Conservation (phyloP, 2,329 filamentous ascomycete species). For the Ciborinia camelliae region DNA sequence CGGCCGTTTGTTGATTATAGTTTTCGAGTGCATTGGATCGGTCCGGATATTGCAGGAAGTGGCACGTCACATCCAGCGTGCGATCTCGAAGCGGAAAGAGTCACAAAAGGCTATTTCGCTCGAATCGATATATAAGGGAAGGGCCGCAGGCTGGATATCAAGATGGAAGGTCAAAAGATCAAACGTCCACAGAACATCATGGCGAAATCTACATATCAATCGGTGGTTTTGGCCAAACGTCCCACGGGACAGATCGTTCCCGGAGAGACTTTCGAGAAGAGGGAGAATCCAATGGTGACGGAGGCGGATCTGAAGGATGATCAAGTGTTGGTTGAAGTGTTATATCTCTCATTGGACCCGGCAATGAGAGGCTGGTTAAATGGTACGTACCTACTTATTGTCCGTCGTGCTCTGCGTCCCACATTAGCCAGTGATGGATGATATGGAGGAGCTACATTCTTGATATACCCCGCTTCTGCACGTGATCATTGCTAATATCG, state of each 20-base stretch:
- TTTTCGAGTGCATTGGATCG: background rate
- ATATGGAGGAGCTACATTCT: background rate
- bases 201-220: slow-evolving; percentile 36
- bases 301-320: slow-evolving; percentile 56
- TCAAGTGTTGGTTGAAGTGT: slow-evolving; percentile 56
- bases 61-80: background rate
- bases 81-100: slow-evolving; percentile 1
- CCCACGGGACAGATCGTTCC: slow-evolving; percentile 59
- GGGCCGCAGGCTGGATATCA: background rate
- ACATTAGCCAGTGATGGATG: slow-evolving; percentile 1
- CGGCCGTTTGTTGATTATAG: background rate
- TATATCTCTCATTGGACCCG: slow-evolving; percentile 69
- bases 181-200: slow-evolving; percentile 32
- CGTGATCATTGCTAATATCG: slow-evolving; percentile 1
- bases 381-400: slow-evolving; percentile 42
- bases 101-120: background rate
- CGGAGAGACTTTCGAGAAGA: slow-evolving; percentile 60
- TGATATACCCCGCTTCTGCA: slow-evolving; percentile 1
- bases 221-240: slow-evolving; percentile 60
- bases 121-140: slow-evolving; percentile 7
- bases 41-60: slow-evolving; percentile 3
- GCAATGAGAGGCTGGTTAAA: slow-evolving; percentile 75
- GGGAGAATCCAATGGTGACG: slow-evolving; percentile 46
- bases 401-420: slow-evolving; percentile 4
- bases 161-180: slow-evolving; percentile 17